Evolutionary conservation across 345 rosid genomes (phyloP), one percentile per base, ranked within the genome.

Genomic region (Durio zibethinus): DNA sequence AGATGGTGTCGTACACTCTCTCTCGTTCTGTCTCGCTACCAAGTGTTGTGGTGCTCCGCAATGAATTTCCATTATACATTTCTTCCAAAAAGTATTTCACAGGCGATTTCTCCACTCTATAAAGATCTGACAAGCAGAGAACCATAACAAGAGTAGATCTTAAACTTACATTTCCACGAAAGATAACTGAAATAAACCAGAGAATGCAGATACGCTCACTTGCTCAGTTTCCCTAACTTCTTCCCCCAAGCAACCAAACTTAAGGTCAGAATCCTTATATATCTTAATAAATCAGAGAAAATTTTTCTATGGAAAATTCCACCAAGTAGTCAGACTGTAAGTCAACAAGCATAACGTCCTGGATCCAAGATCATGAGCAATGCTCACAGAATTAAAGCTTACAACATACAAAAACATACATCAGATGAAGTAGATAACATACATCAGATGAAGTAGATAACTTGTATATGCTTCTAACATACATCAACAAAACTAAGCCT

Each of bases 1-100:
- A 96, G 79, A 96, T 92, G 33, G 98, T 96, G 82, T 96, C 98
- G 80, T 96, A 93, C 59, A 96, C 97, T 77, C 93, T 87, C 85
- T 96, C 95, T 33, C 99, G 87, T 85, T 93, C 94, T 56, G 82
- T 83, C 83, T 92, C 99, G 80, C 86, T 88, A 72, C 92, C 98
- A 73, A 80, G 71, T 43, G 89, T 83, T 10, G 93, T 92, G 48
- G 98, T 93, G 76, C 92, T 92, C 85, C 88, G 83, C 57, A 96
- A 87, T 53, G 99, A 85, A 81, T 87, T 84, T 77, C 98, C 99
- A 80, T 80, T 84, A 76, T 73, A 56, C 90, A 95, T 87, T 80
- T 89, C 98, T 61, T 89, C 94, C 84, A 88, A 53, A 76, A 93
- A 86, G 89, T 93, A 91, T 72, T 87, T 88, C 82, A 90, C 20